phyloP scores from a whole-genome alignment of 228 moss, liverwort and hornwort species.

The Sphagnum fallax region DNA sequence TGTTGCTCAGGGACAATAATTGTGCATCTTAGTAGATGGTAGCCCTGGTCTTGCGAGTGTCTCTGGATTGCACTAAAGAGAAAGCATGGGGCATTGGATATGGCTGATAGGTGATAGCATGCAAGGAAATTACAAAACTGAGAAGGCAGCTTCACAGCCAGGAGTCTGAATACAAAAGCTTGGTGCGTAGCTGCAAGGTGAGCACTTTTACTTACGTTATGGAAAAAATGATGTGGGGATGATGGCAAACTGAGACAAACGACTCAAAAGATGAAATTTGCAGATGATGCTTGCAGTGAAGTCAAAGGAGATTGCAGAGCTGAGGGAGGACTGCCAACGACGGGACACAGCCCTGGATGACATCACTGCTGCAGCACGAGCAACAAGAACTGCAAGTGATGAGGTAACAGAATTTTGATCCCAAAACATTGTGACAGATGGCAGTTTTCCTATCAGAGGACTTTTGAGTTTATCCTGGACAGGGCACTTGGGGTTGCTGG shows the following conservation, averaged over 20 bases:
- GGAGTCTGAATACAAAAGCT: conserved; percentile 70
- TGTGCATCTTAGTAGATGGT: too few relatives aligned
- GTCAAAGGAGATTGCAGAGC: conserved; percentile 68
- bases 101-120: too few relatives aligned
- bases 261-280: background rate
- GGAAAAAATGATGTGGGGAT: too few relatives aligned
- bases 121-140: conserved; percentile 67
- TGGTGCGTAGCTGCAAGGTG: conserved; percentile 84
- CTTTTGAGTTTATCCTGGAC: background rate
- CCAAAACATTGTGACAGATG: background rate
- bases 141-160: conserved; percentile 72
- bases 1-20: background rate
- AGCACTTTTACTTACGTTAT: too few relatives aligned
- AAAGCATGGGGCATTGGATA: too few relatives aligned
- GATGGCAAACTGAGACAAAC: background rate
- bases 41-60: too few relatives aligned
- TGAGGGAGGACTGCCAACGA: conserved; percentile 64
- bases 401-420: conserved; percentile 30
- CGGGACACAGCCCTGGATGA: conserved; percentile 68
- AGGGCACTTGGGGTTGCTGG: conserved; percentile 1
- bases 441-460: background rate
- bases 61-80: too few relatives aligned
- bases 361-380: conserved; percentile 71
- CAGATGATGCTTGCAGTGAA: conserved; percentile 76
- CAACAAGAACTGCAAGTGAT: conserved; percentile 79